These are phyloP conservation scores for Acephala macrosclerotiorum DNA, from an alignment of 2,329 filamentous ascomycete genomes.

Conservation along the genomic window DNA sequence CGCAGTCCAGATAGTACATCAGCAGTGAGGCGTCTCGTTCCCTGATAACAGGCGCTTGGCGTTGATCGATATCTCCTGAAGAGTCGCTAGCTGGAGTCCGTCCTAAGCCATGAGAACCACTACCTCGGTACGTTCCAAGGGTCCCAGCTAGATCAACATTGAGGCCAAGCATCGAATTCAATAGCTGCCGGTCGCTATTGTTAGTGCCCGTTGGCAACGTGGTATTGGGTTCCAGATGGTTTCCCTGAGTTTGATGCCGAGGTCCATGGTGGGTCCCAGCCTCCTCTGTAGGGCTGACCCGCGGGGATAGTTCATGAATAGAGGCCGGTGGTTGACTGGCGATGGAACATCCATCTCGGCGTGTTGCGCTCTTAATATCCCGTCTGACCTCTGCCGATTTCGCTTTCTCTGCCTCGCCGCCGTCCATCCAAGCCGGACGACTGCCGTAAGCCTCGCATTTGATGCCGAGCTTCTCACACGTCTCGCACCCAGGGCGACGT, in stretches of 20 bases:
- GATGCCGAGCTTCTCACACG: conserved; percentile 59
- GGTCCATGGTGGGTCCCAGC: not conserved
- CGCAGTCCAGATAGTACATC: conserved; percentile 67
- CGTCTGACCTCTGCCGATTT: conserved; percentile 60
- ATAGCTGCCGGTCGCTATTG: not conserved
- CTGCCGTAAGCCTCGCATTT: conserved; percentile 59
- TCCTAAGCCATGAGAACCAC: not conserved
- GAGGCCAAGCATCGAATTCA: conserved; percentile 1
- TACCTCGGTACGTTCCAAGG: not conserved
- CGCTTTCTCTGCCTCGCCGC: conserved; percentile 48
- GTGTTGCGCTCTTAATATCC: conserved; percentile 61
- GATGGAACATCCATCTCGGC: conserved; percentile 37
- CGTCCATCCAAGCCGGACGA: conserved; percentile 37
- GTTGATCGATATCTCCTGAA: not conserved
- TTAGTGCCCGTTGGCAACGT: not conserved
- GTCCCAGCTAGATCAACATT: conserved; percentile 9
- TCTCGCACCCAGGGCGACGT: conserved; percentile 63
- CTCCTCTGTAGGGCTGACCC: conserved; percentile 5
- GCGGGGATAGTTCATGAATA: not conserved
- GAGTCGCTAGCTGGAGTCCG: not conserved
- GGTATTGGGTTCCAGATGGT: not conserved
- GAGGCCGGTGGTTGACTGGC: not conserved
- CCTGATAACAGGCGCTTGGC: not conserved
- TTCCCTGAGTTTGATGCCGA: not conserved
- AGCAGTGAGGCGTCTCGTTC: conserved; percentile 45